Base-by-base conservation (phyloP, 768 basidiomycete species). In the Inosperma sp. region DNA sequence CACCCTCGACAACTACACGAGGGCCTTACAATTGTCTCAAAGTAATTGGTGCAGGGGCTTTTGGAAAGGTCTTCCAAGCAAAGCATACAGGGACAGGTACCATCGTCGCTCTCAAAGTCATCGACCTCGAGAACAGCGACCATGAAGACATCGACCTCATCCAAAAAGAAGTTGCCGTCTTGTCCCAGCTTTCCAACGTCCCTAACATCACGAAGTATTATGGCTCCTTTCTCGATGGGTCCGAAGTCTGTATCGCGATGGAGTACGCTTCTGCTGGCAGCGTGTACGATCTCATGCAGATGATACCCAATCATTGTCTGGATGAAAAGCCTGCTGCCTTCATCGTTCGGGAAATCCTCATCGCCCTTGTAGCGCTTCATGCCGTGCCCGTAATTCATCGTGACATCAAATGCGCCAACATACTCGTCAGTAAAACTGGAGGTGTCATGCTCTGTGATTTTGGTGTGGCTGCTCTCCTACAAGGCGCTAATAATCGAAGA, bases 161-260 rank as follows among this genome's bases (percentile, higher is more conserved):
- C 47, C 95, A 97, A 69, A 86, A 89, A 54, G 96, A 98, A 68
- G 93, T 99, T 25, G 84, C 92, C 8, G 81, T 99, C 44, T 77
- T 98, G 16, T 84, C 87, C 37, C 93, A 95, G 63, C 79, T 98
- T 26, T 77, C 91, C 17, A 91, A 92, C 51, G 89, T 88, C 0
- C 85, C 89, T 23, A 94, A 94, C 63, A 82, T 96, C 61, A 97
- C 90, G 19, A 81, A 90, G 61, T 99, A 99, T 72, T 96, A 85
- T 68, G 95, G 93, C n/a, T 96, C 93, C 70, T 86, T 89, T 69
- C 79, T 96, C 64, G 88, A 95, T 63, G 94, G 93, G 0, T 89
- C 93, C 23, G 88, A 91, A 42, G 92, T 99, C 8, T 99, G 96
- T 94, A 98, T 99, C 59, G 91, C 86, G 30, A 99, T 99, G 96